Percentiles rank a stretch among this genome's conserved stretches.
phyloP scores from a whole-genome alignment of 164 flowering plant species.

The Malania oleifera region DNA sequence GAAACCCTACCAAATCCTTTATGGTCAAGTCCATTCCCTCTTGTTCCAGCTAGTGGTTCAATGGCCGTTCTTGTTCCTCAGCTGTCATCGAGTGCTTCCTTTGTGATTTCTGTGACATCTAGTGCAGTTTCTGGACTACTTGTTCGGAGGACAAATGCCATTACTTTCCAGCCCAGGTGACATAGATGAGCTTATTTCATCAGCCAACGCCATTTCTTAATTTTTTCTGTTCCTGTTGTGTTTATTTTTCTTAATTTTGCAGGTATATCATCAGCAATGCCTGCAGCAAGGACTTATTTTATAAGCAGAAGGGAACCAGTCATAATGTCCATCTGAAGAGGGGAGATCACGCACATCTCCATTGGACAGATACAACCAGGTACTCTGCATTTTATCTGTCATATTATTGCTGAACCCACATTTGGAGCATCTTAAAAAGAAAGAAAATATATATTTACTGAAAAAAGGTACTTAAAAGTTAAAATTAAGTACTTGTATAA shows the following conservation, averaged over 20 bases:
- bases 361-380: constrained; percentile 80
- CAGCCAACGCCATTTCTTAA: background rate
- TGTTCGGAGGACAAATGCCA: constrained; percentile 60
- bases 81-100: constrained; percentile 45
- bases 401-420: too few relatives aligned
- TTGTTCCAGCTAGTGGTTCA: constrained; percentile 80
- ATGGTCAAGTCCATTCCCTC: constrained; percentile 80
- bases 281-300: constrained; percentile 65
- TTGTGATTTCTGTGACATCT: constrained; percentile 66
- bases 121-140: constrained; percentile 53
- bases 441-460: too few relatives aligned
- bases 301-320: constrained; percentile 89
- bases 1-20: constrained; percentile 24
- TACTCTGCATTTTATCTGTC: constrained; percentile 15
- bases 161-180: constrained; percentile 90
- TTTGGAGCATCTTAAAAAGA: too few relatives aligned
- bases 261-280: constrained; percentile 94
- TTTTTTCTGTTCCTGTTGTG: background rate
- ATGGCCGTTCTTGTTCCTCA: constrained; percentile 67
- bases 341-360: constrained; percentile 79
- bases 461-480: too few relatives aligned
- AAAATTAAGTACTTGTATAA: too few relatives aligned
- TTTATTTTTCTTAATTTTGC: constrained; percentile 19
- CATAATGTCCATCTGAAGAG: constrained; percentile 37
- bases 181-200: background rate